Evolutionary conservation across 495 filamentous ascomycete genomes (phyloP).

Genomic region (Talaromyces wortmannii): DNA sequence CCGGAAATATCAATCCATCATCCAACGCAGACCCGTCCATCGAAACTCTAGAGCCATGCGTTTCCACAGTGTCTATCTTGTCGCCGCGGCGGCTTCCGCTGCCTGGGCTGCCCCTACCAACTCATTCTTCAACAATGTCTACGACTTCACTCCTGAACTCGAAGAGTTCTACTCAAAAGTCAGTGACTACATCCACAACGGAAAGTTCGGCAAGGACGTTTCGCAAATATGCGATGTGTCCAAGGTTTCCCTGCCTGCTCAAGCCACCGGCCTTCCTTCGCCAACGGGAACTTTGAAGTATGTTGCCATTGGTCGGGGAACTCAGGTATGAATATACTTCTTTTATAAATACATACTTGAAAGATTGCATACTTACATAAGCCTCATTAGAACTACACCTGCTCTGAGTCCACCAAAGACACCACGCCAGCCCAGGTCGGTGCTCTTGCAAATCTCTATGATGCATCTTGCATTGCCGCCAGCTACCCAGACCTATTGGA

Average conservation of each 20-base stretch:
- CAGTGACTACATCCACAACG: conserved; percentile 23
- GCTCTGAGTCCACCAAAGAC: conserved; percentile 48
- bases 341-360: neutral
- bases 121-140: conserved; percentile 21
- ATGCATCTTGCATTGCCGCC: conserved; percentile 72
- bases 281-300: conserved; percentile 57
- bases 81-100: conserved; percentile 15
- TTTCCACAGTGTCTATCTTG: neutral
- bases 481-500: conserved; percentile 56
- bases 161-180: conserved; percentile 30
- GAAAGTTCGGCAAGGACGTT: neutral
- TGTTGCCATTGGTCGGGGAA: conserved; percentile 81
- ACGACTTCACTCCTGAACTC: conserved; percentile 30
- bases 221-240: conserved; percentile 28
- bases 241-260: conserved; percentile 29
- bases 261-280: conserved; percentile 44
- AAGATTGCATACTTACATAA: neutral
- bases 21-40: neutral
- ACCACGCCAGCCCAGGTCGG: conserved; percentile 59
- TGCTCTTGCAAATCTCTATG: conserved; percentile 81
- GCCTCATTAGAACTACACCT: conserved; percentile 76
- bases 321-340: conserved; percentile 32
- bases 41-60: neutral
- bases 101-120: conserved; percentile 28
- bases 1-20: neutral